Evolutionary conservation across 2,329 filamentous ascomycete genomes (phyloP), one percentile per base, ranked within the genome.

Genomic region (Cercospora beticola): DNA sequence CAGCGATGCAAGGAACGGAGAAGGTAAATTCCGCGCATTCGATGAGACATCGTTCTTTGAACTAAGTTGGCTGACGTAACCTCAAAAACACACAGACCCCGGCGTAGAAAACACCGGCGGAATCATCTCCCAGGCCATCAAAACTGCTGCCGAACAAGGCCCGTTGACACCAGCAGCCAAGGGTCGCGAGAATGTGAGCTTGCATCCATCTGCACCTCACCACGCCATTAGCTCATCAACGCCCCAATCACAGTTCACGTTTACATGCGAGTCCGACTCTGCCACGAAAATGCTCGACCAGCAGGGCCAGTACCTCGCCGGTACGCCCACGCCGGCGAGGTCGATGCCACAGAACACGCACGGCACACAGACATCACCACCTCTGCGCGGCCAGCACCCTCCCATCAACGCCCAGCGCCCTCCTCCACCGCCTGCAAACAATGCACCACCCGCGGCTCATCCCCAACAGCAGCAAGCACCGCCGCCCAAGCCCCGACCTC

Each of bases 41-140:
- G 43, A 57, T 43, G 46, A 65, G 18, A 64, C 52, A 30, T 58
- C 56, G 61, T 33, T 54, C 23, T 28, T 64, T 46, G 54, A 30
- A 68, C 40, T 43, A 56, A 61, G 23, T 61, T 60, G 62, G 70
- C 70, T 71, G 67, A 71, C 70, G 64, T 70, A 70, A 69, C 54
- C 30, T 61, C 60, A 69, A 56, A 64, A 64, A 64, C 54, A 67
- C 68, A 79, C 77, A 76, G 82, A 87, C 75, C 88, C 90, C 81
- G 75, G 72, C 61, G 67, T 73, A 68, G 73, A 75, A 68, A 76
- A 74, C 67, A 76, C 75, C 23, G 75, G 75, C 59, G 93, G 94
- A 65, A 97, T 97, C 77, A 97, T 97, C 72, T 96, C 93, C 28
- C 91, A 88, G 74, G 94, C 94, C 58, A 97, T 97, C 76, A 93